Evolutionary conservation across 2,329 filamentous ascomycete species (phyloP).

Genomic region (Colletotrichum coccodes): DNA sequence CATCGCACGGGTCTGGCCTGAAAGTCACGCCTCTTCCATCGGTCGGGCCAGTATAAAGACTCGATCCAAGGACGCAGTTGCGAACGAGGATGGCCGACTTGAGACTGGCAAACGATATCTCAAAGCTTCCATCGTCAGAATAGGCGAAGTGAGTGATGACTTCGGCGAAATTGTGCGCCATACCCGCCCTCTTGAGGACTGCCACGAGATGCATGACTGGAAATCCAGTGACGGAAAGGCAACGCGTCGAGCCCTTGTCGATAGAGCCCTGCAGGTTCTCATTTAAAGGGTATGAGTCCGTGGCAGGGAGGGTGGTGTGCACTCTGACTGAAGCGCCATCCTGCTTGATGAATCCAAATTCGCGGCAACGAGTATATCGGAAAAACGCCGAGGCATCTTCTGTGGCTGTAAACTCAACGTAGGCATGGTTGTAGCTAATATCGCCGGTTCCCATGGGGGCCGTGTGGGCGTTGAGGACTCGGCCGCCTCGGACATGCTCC

Average conservation of each 20-base stretch:
- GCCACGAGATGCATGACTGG: conserved; percentile 6
- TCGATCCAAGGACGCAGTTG: conserved; percentile 5
- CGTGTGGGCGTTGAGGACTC: conserved; percentile 19
- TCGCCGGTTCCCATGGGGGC: background rate
- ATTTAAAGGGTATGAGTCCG: conserved; percentile 23
- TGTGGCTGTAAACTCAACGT: conserved; percentile 13
- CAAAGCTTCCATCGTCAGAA: conserved; percentile 16
- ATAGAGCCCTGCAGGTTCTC: background rate
- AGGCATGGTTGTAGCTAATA: background rate
- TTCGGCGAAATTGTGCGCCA: conserved; percentile 6
- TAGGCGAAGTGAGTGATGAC: conserved; percentile 17
- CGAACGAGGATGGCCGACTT: conserved; percentile 13
- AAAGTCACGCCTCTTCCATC: background rate
- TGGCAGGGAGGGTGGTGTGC: background rate
- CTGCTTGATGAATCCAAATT: conserved; percentile 18
- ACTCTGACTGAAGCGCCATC: background rate
- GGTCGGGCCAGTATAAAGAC: background rate
- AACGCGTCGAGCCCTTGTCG: conserved; percentile 14
- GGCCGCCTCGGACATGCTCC: conserved; percentile 27
- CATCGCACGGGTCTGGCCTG: conserved; percentile 12
- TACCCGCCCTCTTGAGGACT: conserved; percentile 2
- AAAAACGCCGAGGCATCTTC: conserved; percentile 1
- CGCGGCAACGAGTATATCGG: background rate
- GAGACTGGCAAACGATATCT: conserved; percentile 21
- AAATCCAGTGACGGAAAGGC: conserved; percentile 18